Evolutionary conservation across 257 asterid species (phyloP).

Genomic region (Scutellaria minor): DNA sequence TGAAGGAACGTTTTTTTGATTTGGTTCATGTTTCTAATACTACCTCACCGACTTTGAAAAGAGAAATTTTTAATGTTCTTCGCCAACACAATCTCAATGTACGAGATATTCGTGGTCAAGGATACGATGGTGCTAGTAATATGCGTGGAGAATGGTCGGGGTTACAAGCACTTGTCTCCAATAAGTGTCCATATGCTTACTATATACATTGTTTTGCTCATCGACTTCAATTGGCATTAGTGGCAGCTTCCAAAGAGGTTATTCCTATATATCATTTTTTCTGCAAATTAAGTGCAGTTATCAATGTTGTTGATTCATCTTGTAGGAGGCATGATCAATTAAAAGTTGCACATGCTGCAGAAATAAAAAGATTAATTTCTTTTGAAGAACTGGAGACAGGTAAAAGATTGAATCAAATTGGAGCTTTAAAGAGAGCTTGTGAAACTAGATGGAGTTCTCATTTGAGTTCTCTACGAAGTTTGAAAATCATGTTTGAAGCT

Average conservation of each 20-base stretch:
- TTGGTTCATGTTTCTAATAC: not conserved
- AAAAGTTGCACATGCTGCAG: no score
- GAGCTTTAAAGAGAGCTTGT: not conserved
- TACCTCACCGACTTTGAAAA: not conserved
- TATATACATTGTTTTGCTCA: not conserved
- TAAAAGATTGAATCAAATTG: not conserved
- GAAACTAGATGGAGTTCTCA: not conserved
- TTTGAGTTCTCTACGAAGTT: not conserved
- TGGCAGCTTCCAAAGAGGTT: not conserved
- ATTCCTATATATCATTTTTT: no score
- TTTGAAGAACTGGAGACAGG: no score
- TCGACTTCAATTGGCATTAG: not conserved
- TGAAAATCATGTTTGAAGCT: not conserved
- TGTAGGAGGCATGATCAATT: not conserved
- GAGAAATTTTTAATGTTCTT: not conserved
- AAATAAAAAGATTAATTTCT: no score
- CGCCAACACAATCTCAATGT: no score
- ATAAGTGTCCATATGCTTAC: not conserved
- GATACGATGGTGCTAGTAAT: slow-evolving; percentile 1
- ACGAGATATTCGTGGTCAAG: not conserved
- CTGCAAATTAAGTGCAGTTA: no score
- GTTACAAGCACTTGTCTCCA: slow-evolving; percentile 2
- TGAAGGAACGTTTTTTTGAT: not conserved
- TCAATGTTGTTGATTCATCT: not conserved
- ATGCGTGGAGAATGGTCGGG: not conserved